Evolutionary conservation across 78 protist genomes (phyloP).

Genomic region (Pigoraptor vietnamica): DNA sequence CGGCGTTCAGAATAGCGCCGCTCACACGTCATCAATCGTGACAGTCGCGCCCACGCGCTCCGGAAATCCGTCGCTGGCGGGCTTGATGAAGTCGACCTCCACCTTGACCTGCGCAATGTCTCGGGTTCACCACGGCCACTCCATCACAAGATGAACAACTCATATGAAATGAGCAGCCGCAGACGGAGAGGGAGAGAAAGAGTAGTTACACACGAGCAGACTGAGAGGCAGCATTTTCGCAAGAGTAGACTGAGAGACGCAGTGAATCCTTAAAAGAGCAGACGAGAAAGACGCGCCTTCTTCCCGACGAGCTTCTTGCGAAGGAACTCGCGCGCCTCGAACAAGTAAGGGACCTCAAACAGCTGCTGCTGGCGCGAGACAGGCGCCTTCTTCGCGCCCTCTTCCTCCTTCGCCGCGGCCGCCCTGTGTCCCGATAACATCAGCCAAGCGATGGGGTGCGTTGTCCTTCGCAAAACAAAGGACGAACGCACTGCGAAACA

Average conservation of each 20-base stretch:
- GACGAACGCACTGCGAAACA: background rate
- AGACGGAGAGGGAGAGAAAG: too few relatives aligned
- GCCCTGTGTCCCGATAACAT: background rate
- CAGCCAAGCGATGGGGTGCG: too few relatives aligned
- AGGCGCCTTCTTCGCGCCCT: background rate
- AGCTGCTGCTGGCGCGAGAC: background rate
- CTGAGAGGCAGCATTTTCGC: too few relatives aligned
- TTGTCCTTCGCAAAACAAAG: too few relatives aligned
- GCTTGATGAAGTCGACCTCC: constrained; percentile 8
- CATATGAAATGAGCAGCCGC: too few relatives aligned
- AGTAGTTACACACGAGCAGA: too few relatives aligned
- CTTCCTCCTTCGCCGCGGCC: background rate
- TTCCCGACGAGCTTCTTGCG: constrained; percentile 28
- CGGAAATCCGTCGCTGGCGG: constrained; percentile 19
- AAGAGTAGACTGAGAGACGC: too few relatives aligned
- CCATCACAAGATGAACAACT: too few relatives aligned
- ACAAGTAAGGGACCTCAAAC: constrained; percentile 11
- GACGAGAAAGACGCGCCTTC: too few relatives aligned
- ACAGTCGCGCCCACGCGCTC: constrained; percentile 15
- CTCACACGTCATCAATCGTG: background rate
- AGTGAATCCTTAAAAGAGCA: too few relatives aligned
- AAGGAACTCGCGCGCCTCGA: constrained; percentile 37
- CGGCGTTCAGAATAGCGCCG: background rate
- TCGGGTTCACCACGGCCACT: too few relatives aligned
- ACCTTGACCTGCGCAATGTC: background rate